These are phyloP conservation scores for Cercospora zeae-maydis DNA, from an alignment of 2,329 filamentous ascomycete species.

Conservation along the genomic window DNA sequence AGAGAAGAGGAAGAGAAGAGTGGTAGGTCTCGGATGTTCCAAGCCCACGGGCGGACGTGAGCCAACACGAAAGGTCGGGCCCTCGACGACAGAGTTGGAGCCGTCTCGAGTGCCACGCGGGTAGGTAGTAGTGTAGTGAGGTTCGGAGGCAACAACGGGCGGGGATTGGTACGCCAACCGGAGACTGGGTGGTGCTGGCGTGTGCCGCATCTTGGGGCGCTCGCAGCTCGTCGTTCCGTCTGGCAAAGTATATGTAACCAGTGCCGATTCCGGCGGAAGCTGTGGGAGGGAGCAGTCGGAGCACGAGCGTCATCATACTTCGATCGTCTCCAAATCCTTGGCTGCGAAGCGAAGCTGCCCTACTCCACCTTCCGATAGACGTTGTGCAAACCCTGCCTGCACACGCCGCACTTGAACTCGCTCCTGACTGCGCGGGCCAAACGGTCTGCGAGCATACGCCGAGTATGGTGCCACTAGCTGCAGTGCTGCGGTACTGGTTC, in stretches of 20 bases:
- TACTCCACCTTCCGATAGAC: neutral
- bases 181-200: neutral
- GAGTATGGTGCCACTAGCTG: neutral
- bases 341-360: neutral
- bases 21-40: neutral
- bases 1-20: neutral
- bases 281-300: neutral
- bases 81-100: conserved; percentile 8
- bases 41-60: neutral
- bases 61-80: neutral
- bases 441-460: neutral
- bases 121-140: neutral
- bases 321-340: neutral
- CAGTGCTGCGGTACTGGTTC: neutral
- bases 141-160: neutral
- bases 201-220: neutral
- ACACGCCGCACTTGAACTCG: neutral
- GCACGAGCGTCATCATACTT: neutral
- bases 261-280: neutral
- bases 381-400: neutral
- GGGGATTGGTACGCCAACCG: neutral
- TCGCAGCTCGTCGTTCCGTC: neutral
- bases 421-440: neutral
- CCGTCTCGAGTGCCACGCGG: conserved; percentile 12
- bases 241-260: neutral